Percentiles rank a stretch among this genome's conserved stretches.
phyloP scores from a whole-genome alignment of 805 yeast genomes.

The Wickerhamomyces chambardii region DNA sequence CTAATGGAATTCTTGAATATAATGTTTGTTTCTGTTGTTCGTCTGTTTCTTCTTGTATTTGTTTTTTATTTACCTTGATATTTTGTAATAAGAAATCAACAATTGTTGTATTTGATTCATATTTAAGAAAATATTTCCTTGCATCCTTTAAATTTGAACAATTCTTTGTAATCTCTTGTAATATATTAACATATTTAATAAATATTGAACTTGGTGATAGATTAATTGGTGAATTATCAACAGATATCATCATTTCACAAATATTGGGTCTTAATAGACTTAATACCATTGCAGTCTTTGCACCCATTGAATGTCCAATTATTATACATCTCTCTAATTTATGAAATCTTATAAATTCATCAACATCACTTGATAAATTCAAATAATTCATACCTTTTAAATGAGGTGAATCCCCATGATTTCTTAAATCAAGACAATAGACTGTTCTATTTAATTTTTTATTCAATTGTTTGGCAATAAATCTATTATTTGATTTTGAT shows the following conservation, averaged over 20 bases:
- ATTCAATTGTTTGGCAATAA: constrained; percentile 59
- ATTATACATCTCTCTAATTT: constrained; percentile 41
- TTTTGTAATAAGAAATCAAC: constrained; percentile 77
- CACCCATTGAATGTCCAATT: constrained; percentile 89
- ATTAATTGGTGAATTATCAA: constrained; percentile 87
- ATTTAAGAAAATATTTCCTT: constrained; percentile 47
- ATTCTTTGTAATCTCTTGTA: constrained; percentile 41
- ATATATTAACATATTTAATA: constrained; percentile 53
- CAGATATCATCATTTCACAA: constrained; percentile 57
- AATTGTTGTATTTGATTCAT: constrained; percentile 51
- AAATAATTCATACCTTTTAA: constrained; percentile 64
- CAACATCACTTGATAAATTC: constrained; percentile 81
- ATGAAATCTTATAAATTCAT: constrained; percentile 42
- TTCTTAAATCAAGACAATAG: constrained; percentile 70
- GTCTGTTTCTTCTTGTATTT: too few relatives aligned
- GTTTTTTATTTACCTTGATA: constrained; percentile 36
- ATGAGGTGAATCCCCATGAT: constrained; percentile 92
- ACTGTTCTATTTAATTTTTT: constrained; percentile 43
- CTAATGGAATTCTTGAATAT: constrained; percentile 51
- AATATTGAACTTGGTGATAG: constrained; percentile 50
- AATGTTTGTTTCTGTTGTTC: too few relatives aligned
- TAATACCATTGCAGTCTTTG: constrained; percentile 86
- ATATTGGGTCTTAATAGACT: constrained; percentile 59
- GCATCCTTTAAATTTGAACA: constrained; percentile 56
- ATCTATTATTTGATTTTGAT: constrained; percentile 66